Evolutionary conservation across 1,139 yeast genomes (phyloP).

Genomic region (Trichomonascaceae sp.): DNA sequence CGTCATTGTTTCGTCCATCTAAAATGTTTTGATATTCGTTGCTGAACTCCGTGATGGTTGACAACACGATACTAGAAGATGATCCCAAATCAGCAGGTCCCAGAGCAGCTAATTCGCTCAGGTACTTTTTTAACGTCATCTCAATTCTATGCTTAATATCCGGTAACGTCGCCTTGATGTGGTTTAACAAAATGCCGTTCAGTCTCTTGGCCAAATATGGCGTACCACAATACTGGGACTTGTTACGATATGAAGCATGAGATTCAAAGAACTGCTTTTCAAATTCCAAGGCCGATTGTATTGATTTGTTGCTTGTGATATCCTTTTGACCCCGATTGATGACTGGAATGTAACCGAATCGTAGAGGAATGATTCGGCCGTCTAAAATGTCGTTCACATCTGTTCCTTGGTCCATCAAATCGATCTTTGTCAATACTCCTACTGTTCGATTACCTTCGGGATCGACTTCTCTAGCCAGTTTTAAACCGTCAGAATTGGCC

Average conservation of each 20-base stretch:
- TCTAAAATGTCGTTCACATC: constrained; percentile 96
- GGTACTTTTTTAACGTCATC: constrained; percentile 81
- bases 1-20: constrained; percentile 88
- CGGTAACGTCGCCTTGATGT: constrained; percentile 90
- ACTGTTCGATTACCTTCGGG: constrained; percentile 96
- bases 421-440: constrained; percentile 95
- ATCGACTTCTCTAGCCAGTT: constrained; percentile 94
- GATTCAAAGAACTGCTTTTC: constrained; percentile 79
- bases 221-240: constrained; percentile 91
- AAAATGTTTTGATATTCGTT: constrained; percentile 81
- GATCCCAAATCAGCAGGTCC: constrained; percentile 76
- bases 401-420: constrained; percentile 98
- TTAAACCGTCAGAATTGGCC: constrained; percentile 95
- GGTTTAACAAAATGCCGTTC: constrained; percentile 83
- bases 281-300: constrained; percentile 78
- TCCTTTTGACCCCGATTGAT: constrained; percentile 97
- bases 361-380: constrained; percentile 89
- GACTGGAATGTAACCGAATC: constrained; percentile 96
- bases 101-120: constrained; percentile 64
- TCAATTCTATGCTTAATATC: constrained; percentile 91
- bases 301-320: constrained; percentile 79
- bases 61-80: constrained; percentile 81
- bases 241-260: constrained; percentile 91
- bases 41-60: constrained; percentile 84
- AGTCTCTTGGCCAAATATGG: constrained; percentile 92